Conservation (phyloP, 805 yeast species). For the Saturnispora diversa region DNA sequence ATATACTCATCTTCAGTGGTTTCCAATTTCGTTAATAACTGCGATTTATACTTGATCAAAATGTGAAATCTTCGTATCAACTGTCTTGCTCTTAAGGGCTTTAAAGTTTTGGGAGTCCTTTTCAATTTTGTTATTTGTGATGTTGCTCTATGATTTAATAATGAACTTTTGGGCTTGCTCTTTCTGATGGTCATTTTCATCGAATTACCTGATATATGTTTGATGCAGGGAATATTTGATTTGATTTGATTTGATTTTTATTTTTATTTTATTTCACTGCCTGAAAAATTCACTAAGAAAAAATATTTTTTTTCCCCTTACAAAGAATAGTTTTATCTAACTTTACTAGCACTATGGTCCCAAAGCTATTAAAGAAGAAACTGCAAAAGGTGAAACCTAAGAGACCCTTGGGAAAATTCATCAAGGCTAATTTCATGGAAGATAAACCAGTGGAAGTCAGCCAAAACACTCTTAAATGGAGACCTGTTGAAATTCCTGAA, state of each 20-base stretch:
- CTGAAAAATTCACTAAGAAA: background rate
- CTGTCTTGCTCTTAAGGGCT: conserved; percentile 64
- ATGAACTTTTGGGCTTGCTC: conserved; percentile 1
- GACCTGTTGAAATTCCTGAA: conserved; percentile 72
- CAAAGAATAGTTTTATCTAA: background rate
- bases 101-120: conserved; percentile 39
- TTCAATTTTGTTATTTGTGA: background rate
- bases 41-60: conserved; percentile 47
- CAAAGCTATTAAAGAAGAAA: conserved; percentile 7
- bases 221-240: conserved; percentile 24
- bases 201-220: no score
- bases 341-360: conserved; percentile 1
- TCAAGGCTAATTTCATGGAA: conserved; percentile 5
- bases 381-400: conserved; percentile 1
- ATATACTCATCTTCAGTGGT: conserved; percentile 8
- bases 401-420: conserved; percentile 6
- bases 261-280: conserved; percentile 3
- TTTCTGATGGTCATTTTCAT: no score
- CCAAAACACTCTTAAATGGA: conserved; percentile 61
- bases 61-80: conserved; percentile 74
- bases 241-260: conserved; percentile 14
- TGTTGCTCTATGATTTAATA: background rate
- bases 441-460: conserved; percentile 21
- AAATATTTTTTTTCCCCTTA: conserved; percentile 4
- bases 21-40: conserved; percentile 27